Evolutionary conservation across 805 yeast genomes (phyloP), one percentile per base, ranked within the genome.

Genomic region (Pichia manshurica): DNA sequence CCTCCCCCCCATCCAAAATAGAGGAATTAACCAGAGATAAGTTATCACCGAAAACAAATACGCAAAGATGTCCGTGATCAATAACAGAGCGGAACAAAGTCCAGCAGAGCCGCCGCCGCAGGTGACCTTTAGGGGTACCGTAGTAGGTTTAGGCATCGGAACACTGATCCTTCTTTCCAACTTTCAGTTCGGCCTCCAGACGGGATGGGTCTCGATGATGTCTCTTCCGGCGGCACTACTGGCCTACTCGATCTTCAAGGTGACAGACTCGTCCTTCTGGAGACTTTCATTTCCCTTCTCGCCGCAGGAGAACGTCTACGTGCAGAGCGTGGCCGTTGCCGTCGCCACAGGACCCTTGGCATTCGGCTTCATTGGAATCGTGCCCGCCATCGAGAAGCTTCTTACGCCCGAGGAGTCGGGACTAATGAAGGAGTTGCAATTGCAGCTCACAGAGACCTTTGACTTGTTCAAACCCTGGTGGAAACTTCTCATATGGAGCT

Each of bases 171-270:
- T 93, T 22, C 71, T 89, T 16, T 87, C 96, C 4, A 91, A 91
- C 65, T 93, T 93, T 68, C 98, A 91, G 62, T 91, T 91, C 63
- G 99, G 98, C 1, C 70, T 91, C 19, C 99, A 91, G 62, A 91
- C 97, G 0, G 99, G 99, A 2, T 91, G 99, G 99, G 96, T 93
- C 5, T 88, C 96, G 10, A 91, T 91, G 99, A 93, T 91, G 99
- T 86, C 96, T 20, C 70, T 91, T 46, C 98, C 99, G 0, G 84
- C 96, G 4, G 96, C 98, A 0, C 66, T 91, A 45, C 66, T 91
- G 22, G 96, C 95, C 0, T 90, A 81, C 63, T 84, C 96, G 0
- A 69, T 85, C 17, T 91, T 90, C 70, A 87, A 82, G 56, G 67
- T 37, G n/a, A 20, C 79, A 4, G 56, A 83, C 2, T 70, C 72